These are phyloP conservation scores for Hibiscus mutabilis DNA, from an alignment of 345 rosid genomes.

Conservation along the genomic window DNA sequence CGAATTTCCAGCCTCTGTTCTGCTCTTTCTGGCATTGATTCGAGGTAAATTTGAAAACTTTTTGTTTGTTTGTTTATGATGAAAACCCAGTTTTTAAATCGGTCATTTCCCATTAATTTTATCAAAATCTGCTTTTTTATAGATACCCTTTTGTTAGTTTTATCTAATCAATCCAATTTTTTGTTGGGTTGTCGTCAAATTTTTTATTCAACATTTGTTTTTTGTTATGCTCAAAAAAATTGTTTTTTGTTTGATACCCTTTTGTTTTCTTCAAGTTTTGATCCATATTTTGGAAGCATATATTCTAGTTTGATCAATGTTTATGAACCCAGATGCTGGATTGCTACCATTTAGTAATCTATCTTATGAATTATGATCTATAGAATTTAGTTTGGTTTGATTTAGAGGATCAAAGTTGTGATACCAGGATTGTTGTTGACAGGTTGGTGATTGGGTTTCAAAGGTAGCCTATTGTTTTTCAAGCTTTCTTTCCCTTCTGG, in stretches of 20 bases:
- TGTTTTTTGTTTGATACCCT: neutral
- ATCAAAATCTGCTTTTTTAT: constrained; percentile 6
- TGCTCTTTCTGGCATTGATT: constrained; percentile 25
- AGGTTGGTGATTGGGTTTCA: constrained; percentile 34
- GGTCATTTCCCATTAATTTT: neutral
- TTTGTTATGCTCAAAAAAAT: too few species aligned
- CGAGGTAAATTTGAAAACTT: constrained; percentile 8
- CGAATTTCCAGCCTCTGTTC: constrained; percentile 29
- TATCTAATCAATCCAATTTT: neutral
- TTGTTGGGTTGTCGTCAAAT: neutral
- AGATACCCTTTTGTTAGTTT: neutral
- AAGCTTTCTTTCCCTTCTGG: constrained; percentile 60
- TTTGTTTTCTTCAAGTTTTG: neutral
- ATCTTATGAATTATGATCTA: neutral
- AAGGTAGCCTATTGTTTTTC: constrained; percentile 18
- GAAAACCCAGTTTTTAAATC: neutral
- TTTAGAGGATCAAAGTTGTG: constrained; percentile 13
- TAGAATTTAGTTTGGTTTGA: constrained; percentile 1
- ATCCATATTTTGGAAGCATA: neutral
- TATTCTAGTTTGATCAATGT: neutral
- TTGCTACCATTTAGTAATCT: neutral
- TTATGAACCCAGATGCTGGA: neutral
- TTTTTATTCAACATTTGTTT: neutral
- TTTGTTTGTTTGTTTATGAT: neutral
- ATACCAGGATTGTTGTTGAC: constrained; percentile 17